Percentiles rank a stretch among this genome's conserved stretches.
Evolutionary conservation across 1,139 yeast genomes (phyloP).

Genomic region (Zygosaccharomyces pseudobailii): DNA sequence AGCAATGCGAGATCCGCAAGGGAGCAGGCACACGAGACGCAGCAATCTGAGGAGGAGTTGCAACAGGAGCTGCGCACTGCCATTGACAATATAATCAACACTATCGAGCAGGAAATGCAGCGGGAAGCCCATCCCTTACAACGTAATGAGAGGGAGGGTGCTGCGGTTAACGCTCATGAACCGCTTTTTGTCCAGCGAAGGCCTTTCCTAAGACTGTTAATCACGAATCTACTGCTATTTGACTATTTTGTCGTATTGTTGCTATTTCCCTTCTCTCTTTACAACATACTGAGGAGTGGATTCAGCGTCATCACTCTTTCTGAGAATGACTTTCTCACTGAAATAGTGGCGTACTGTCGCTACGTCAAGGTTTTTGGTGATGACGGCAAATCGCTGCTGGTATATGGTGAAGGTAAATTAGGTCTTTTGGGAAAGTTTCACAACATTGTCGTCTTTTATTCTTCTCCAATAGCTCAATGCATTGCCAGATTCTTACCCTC

Average conservation of each 20-base stretch:
- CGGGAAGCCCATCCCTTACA: slow-evolving; percentile 2
- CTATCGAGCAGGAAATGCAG: slow-evolving; percentile 14
- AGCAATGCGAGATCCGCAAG: slow-evolving; percentile 8
- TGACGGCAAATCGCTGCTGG: slow-evolving; percentile 10
- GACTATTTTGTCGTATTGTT: slow-evolving; percentile 29
- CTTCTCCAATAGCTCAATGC: slow-evolving; percentile 18
- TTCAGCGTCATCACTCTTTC: slow-evolving; percentile 30
- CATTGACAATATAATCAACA: slow-evolving; percentile 12
- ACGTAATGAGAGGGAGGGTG: neutral
- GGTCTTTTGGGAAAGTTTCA: slow-evolving; percentile 32
- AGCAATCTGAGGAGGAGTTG: slow-evolving; percentile 13
- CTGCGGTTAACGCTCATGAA: slow-evolving; percentile 5
- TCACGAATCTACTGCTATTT: slow-evolving; percentile 26
- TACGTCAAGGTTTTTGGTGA: slow-evolving; percentile 18
- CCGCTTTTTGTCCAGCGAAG: slow-evolving; percentile 24
- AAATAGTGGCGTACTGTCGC: slow-evolving; percentile 21
- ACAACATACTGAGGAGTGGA: slow-evolving; percentile 27
- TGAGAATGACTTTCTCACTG: slow-evolving; percentile 26
- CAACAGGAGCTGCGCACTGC: slow-evolving; percentile 16
- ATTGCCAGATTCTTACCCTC: slow-evolving; percentile 2
- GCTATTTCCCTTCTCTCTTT: slow-evolving; percentile 31
- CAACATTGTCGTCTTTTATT: slow-evolving; percentile 26
- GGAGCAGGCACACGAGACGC: slow-evolving; percentile 10
- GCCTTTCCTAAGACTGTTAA: slow-evolving; percentile 21
- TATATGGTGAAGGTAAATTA: slow-evolving; percentile 12